Conservation (phyloP, 169 alveolate genomes). For the Perkinsus chesapeaki region DNA sequence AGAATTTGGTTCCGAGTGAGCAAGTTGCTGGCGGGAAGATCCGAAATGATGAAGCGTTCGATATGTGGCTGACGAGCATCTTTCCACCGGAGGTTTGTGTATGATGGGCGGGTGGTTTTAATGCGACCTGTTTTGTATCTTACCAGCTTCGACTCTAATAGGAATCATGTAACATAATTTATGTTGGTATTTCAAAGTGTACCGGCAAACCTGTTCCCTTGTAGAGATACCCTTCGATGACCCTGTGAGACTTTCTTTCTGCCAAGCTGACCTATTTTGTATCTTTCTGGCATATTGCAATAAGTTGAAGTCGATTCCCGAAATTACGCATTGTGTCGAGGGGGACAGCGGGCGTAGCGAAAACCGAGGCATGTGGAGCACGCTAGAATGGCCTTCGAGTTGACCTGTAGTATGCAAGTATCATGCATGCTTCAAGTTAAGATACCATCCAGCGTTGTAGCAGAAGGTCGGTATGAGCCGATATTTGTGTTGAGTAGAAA, state of each 20-base stretch:
- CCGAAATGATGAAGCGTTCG: background rate
- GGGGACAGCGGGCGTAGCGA: constrained; percentile 6
- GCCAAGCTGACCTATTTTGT: background rate
- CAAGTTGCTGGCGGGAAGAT: background rate
- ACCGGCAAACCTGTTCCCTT: no score
- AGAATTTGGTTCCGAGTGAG: background rate
- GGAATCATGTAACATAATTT: background rate
- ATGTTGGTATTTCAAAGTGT: no score
- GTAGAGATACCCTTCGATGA: no score
- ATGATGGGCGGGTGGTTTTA: background rate
- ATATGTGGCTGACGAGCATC: background rate
- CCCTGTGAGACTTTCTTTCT: background rate
- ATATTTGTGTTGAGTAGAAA: background rate
- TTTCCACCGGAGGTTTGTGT: background rate
- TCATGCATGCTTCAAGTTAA: background rate
- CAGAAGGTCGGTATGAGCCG: background rate
- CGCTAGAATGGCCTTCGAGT: background rate
- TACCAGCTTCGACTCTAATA: background rate
- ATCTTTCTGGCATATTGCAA: background rate
- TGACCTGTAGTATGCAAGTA: background rate
- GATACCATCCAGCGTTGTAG: background rate
- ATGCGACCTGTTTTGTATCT: background rate
- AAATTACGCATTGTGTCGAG: background rate
- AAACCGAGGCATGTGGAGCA: background rate
- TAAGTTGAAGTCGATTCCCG: background rate